Percentiles rank a stretch among this genome's conserved stretches.
Evolutionary conservation across 1,284 basidiomycete species (phyloP).

Genomic region (Trichosporon ovoides): DNA sequence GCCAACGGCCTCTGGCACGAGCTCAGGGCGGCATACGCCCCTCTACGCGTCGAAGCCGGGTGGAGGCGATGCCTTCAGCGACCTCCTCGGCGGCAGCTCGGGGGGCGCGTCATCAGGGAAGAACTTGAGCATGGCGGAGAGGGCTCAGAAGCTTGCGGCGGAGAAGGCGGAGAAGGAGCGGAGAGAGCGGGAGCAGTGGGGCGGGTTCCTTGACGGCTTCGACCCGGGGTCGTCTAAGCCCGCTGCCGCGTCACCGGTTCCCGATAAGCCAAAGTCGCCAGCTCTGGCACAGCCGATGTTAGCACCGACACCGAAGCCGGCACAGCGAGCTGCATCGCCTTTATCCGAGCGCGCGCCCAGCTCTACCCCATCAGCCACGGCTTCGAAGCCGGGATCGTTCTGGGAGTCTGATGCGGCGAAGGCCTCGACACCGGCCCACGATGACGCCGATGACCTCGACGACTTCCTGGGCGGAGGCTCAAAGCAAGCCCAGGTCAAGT

Average conservation of each 20-base stretch:
- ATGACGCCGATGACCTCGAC: constrained; percentile 8
- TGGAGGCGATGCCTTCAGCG: constrained; percentile 63
- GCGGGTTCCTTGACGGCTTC: constrained; percentile 15
- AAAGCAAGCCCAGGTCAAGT: neutral
- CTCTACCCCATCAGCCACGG: neutral
- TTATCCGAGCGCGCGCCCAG: neutral
- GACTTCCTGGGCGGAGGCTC: constrained; percentile 5
- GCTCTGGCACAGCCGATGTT: neutral
- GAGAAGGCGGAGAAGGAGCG: constrained; percentile 42
- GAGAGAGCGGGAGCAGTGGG: constrained; percentile 38
- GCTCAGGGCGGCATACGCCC: constrained; percentile 3
- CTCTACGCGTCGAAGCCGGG: constrained; percentile 11
- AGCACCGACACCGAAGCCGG: neutral
- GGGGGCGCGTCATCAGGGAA: constrained; percentile 6
- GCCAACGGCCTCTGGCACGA: constrained; percentile 11
- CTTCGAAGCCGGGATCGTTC: neutral
- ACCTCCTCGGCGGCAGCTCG: constrained; percentile 52
- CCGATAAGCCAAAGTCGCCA: neutral
- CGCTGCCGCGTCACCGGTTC: neutral
- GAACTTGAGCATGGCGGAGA: constrained; percentile 58
- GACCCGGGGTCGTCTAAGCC: constrained; percentile 4
- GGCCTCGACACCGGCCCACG: neutral
- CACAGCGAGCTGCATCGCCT: neutral
- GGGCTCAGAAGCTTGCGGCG: constrained; percentile 45
- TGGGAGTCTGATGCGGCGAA: neutral